These are phyloP conservation scores for Kluyveromyces siamensis DNA, from an alignment of 805 yeast species.

Conservation along the genomic window DNA sequence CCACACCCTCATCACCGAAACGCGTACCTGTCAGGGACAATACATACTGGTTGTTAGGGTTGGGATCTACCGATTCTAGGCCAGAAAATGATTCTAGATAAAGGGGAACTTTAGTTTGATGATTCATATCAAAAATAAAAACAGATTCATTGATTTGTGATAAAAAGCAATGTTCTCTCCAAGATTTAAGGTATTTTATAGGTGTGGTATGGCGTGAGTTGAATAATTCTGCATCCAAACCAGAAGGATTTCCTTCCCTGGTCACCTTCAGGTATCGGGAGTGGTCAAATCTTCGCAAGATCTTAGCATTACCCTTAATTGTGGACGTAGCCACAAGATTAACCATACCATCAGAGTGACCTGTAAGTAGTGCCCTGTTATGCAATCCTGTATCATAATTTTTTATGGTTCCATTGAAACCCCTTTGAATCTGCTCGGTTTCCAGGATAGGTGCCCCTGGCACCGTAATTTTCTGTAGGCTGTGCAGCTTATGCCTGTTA, in stretches of 20 bases:
- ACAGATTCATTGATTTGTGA: slow-evolving; percentile 60
- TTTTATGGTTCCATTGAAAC: slow-evolving; percentile 5
- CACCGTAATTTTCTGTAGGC: slow-evolving; percentile 18
- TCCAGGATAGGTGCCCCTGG: slow-evolving; percentile 17
- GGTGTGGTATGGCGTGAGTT: slow-evolving; percentile 10
- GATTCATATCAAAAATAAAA: slow-evolving; percentile 66
- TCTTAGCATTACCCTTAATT: slow-evolving; percentile 52
- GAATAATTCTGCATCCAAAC: slow-evolving; percentile 7
- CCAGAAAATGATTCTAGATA: slow-evolving; percentile 18
- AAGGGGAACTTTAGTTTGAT: slow-evolving; percentile 33
- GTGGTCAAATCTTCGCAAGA: slow-evolving; percentile 73
- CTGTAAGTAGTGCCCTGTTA: slow-evolving; percentile 40
- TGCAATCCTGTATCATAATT: slow-evolving; percentile 5
- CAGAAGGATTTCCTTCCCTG: slow-evolving; percentile 8
- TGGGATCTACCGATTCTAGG: slow-evolving; percentile 15
- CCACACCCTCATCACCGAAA: slow-evolving; percentile 65
- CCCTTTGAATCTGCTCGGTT: slow-evolving; percentile 8
- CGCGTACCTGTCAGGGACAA: slow-evolving; percentile 44
- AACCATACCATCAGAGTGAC: slow-evolving; percentile 67
- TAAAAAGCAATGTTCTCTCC: slow-evolving; percentile 30
- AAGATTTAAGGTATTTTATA: slow-evolving; percentile 13
- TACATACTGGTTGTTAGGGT: slow-evolving; percentile 36
- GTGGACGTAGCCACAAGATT: slow-evolving; percentile 55
- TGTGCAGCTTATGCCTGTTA: slow-evolving; percentile 5
- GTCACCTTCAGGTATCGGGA: slow-evolving; percentile 43